Evolutionary conservation across 495 filamentous ascomycete genomes (phyloP).

Genomic region (Lichenothelia convexa): DNA sequence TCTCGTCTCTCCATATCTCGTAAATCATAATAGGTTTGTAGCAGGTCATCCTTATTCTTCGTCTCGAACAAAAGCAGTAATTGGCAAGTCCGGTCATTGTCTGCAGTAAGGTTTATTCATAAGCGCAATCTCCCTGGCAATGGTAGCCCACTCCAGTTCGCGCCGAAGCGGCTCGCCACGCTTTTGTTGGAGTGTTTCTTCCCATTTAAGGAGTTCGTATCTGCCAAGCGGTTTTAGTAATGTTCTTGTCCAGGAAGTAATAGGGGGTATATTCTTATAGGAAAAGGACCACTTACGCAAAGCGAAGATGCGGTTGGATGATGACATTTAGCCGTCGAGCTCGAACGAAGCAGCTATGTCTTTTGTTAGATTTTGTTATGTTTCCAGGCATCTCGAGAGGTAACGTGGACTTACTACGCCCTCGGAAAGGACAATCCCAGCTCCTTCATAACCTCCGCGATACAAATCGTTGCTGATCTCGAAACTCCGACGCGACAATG

Average conservation of each 20-base stretch:
- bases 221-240: constrained; percentile 18
- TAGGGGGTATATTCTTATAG: neutral
- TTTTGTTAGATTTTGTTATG: neutral
- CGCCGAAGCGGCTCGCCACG: constrained; percentile 34
- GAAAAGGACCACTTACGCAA: constrained; percentile 44
- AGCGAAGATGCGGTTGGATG: constrained; percentile 51
- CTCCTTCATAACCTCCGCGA: constrained; percentile 86
- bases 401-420: constrained; percentile 47
- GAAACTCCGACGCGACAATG: constrained; percentile 96
- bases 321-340: constrained; percentile 70
- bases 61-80: neutral
- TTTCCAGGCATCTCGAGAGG: neutral
- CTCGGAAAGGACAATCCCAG: constrained; percentile 67
- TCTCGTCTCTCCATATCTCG: neutral
- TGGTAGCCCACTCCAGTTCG: constrained; percentile 79
- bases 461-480: constrained; percentile 89
- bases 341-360: constrained; percentile 64
- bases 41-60: neutral
- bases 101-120: constrained; percentile 83
- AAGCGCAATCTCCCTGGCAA: constrained; percentile 74
- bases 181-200: constrained; percentile 43
- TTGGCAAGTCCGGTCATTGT: constrained; percentile 5
- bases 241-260: neutral
- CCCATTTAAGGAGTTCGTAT: constrained; percentile 76
- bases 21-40: neutral